Evolutionary conservation across 768 basidiomycete species (phyloP).

Genomic region (Suillus plorans): DNA sequence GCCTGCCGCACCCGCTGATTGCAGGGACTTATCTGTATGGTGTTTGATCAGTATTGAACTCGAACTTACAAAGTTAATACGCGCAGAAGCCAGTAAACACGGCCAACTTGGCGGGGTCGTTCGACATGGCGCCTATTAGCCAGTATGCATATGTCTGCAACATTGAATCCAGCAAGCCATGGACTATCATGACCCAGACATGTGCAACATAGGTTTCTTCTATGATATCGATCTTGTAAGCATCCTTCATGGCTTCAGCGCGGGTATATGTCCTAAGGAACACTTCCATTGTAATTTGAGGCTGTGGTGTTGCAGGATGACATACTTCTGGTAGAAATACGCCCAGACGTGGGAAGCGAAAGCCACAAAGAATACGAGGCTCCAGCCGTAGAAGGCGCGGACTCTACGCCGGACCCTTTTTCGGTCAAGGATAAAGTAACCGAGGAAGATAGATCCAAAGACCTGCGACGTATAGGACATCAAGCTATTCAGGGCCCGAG

Average conservation of each 20-base stretch:
- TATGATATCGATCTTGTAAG: constrained; percentile 53
- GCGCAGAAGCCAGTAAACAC: constrained; percentile 75
- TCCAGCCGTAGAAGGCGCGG: constrained; percentile 70
- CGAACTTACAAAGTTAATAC: constrained; percentile 24
- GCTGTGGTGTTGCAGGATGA: constrained; percentile 1
- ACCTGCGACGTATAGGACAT: constrained; percentile 76
- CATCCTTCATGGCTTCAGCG: constrained; percentile 36
- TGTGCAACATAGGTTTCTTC: constrained; percentile 52
- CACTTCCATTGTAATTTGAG: constrained; percentile 2
- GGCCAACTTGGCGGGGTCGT: constrained; percentile 73
- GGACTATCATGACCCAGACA: constrained; percentile 61
- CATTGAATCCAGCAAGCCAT: constrained; percentile 71
- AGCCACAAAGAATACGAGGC: constrained; percentile 54
- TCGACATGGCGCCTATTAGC: constrained; percentile 81
- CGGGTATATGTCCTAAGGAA: constrained; percentile 53
- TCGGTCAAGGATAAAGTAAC: constrained; percentile 56
- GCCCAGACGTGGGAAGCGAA: constrained; percentile 70
- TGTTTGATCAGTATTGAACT: neutral
- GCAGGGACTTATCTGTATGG: constrained; percentile 60
- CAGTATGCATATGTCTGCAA: constrained; percentile 80
- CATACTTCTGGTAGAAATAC: constrained; percentile 67
- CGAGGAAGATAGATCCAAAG: constrained; percentile 65
- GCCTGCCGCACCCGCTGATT: constrained; percentile 69
- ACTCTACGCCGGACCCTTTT: constrained; percentile 51
- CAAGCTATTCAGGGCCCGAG: constrained; percentile 68